Base-by-base conservation (phyloP, 805 yeast genomes). In the Brettanomyces naardenensis region DNA sequence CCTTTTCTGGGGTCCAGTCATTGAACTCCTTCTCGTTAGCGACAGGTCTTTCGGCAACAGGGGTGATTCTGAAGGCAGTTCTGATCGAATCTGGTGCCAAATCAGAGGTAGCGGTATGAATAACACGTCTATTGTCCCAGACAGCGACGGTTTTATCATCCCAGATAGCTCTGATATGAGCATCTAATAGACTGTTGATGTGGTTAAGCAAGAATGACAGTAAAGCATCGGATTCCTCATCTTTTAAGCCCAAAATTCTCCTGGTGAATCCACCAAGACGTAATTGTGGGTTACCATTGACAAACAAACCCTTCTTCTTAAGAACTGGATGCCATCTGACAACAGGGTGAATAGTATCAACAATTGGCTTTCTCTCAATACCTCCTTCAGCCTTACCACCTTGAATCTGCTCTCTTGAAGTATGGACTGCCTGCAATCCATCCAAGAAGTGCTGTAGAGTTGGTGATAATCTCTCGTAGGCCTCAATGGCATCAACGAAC, bases 51-150 rank as follows among this genome's bases (percentile, higher is more conserved):
- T 83, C 90, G 14, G 79, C 89, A 47, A 73, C 71, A 4, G 83
- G 78, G n/a, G 88, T 80, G 40, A 81, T 71, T 58, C 90, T 71
- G 51, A 77, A 76, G 13, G 82, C 84, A 47, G 82, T 89, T 57
- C 90, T 73, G 18, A 73, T 66, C 29, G 67, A 70, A 14, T 81
- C 78, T 30, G 70, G 65, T 47, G 72, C 80, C 79, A 84, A 81
- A 51, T 82, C 89, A 40, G 75, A 69, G n/a, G 77, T 67, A 17
- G 87, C 86, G 13, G 82, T 65, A 56, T 83, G 90, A 22, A 72
- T 60, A 5, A 77, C 71, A 53, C 80, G 67, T 56, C 90, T 74
- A 65, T 83, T 82, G 53, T 83, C 90, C 89, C 90, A 83, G 22
- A 80, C 56, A 15, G 78, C 85, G 34, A 82, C 80, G 1, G 87